Base-by-base conservation (phyloP, 2,329 filamentous ascomycete species). In the Chalaropsis thielavioides region DNA sequence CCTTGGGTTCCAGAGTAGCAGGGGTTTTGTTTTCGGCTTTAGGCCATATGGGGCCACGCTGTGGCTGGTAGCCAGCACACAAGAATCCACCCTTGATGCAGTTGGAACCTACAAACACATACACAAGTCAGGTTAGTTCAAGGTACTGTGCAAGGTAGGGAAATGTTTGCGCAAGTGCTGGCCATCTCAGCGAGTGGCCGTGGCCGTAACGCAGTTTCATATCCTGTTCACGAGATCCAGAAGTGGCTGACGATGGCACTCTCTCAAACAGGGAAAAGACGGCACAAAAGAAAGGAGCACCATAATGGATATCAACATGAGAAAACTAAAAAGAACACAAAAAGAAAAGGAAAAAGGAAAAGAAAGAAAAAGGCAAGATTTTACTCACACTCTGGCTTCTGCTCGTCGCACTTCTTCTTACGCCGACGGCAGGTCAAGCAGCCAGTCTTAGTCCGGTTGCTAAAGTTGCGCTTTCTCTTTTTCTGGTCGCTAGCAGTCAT, bases 371-470 rank as follows among this genome's bases (percentile, higher is more conserved):
- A 11, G 40, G 10, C 35, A 40, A 38, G 24, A n/a, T 15, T 11
- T 44, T 15, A 61, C 65, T 67, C 80, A 95, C 94, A 97, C 74
- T 90, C 85, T 31, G 94, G 94, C 74, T 95, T 95, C 64, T 83
- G 83, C 77, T 97, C 94, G 73, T 97, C 92, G 72, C 94, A 97
- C 76, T 97, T 97, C 84, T 97, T 97, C 81, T 97, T 97, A 67
- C 92, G 83, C 72, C 84, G 84, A 67, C 92, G 83, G 74, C 92
- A 97, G 5, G 92, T 97, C 75, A 95, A 84, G 74, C 92, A 97
- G 40, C 92, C 91, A 10, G 92, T 96, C 77, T 97, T 97, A 22
- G 92, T 96, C 67, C 92, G 83, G 74, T 96, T 96, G 76, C 90
- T 95, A 72, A 96, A 97, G 72, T 90, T 89, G 46, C 87, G 81